Conservation (phyloP, 208 protist genomes). For the Acanthamoeba castellanii region DNA sequence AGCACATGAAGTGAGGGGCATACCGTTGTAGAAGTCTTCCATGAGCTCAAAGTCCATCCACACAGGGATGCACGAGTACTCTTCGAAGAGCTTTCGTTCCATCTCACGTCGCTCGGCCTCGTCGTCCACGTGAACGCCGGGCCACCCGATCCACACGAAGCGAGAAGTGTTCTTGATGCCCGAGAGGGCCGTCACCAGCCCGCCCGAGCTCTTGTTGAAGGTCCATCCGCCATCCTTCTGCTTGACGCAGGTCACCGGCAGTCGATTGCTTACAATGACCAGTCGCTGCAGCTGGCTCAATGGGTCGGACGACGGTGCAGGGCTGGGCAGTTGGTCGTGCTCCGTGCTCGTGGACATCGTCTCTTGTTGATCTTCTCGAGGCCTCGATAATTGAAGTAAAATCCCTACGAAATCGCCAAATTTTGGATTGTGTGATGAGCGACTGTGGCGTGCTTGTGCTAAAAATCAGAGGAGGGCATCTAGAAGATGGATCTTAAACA, state of each 20-base stretch:
- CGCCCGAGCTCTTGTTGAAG: constrained; percentile 78
- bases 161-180: constrained; percentile 72
- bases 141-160: constrained; percentile 84
- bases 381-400: background rate
- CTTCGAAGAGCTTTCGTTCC: constrained; percentile 71
- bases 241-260: constrained; percentile 76
- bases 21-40: constrained; percentile 81
- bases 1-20: background rate
- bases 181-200: constrained; percentile 79
- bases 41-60: constrained; percentile 78
- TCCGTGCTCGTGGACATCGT: constrained; percentile 13
- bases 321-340: constrained; percentile 15
- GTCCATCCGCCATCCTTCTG: constrained; percentile 67
- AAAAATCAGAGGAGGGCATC: no score
- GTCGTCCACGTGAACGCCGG: constrained; percentile 76
- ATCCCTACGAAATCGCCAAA: no score
- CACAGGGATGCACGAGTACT: constrained; percentile 83
- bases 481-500: no score
- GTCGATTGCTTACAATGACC: constrained; percentile 82
- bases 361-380: background rate
- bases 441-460: background rate
- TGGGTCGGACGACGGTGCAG: background rate
- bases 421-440: no score
- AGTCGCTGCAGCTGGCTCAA: constrained; percentile 70
- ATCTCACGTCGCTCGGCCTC: constrained; percentile 74